phyloP scores from a whole-genome alignment of 331 rosid species.

The Telfairia occidentalis region DNA sequence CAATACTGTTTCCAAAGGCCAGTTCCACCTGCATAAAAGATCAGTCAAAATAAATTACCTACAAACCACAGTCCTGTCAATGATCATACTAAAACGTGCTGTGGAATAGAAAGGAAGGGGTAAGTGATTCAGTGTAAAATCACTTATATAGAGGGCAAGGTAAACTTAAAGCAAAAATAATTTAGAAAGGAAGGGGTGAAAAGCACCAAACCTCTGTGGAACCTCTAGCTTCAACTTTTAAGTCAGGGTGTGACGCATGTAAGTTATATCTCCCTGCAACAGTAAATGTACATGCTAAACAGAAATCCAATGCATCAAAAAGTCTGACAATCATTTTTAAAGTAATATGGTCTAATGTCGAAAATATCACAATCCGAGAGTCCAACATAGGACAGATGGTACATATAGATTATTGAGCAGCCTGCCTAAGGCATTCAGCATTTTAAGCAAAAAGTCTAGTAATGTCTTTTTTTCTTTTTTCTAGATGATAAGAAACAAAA shows the following conservation, averaged over 20 bases:
- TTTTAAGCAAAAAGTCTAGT: not conserved
- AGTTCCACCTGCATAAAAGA: slow-evolving; percentile 60
- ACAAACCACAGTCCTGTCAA: slow-evolving; percentile 12
- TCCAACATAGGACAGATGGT: not conserved
- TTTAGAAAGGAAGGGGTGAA: slow-evolving; percentile 11
- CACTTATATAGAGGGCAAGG: slow-evolving; percentile 2
- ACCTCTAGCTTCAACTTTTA: slow-evolving; percentile 71
- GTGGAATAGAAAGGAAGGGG: not conserved
- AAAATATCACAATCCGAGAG: not conserved
- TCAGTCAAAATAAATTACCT: slow-evolving; percentile 13
- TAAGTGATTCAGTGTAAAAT: slow-evolving; percentile 4
- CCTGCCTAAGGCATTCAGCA: not conserved
- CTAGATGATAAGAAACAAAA: not conserved
- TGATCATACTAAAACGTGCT: not conserved
- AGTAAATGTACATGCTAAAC: slow-evolving; percentile 4
- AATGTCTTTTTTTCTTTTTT: not conserved
- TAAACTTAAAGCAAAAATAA: slow-evolving; percentile 8
- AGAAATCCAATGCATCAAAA: not conserved
- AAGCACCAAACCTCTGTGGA: slow-evolving; percentile 55
- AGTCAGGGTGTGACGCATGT: slow-evolving; percentile 58
- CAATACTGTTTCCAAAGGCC: slow-evolving; percentile 66
- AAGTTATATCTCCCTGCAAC: slow-evolving; percentile 73
- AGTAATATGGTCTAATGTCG: not conserved
- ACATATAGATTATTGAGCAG: not conserved
- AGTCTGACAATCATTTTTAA: not conserved